Base-by-base conservation (phyloP, 2,329 filamentous ascomycete species). In the Diplodia corticola region DNA sequence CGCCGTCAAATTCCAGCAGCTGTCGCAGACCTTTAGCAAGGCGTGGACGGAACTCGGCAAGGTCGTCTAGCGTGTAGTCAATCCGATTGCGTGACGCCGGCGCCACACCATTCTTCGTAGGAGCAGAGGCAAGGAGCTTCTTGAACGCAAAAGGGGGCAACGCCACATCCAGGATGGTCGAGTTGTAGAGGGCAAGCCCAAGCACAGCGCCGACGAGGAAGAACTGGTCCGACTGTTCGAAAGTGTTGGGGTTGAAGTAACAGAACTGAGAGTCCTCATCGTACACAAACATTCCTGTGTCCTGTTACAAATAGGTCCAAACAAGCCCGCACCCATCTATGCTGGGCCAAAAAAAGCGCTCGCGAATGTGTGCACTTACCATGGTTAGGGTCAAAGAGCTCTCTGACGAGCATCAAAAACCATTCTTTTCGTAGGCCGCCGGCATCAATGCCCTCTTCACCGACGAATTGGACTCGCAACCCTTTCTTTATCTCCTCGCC, bases 111-210 rank as follows among this genome's bases (percentile, higher is more conserved):
- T 54, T 65, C 46, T 53, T 61, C 1, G 84, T 79, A n/a, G 92
- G 91, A 1, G 89, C 90, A 9, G 91, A 88, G 3, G 91, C 88
- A 48, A 97, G 83, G 22, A 97, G 84, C 76, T 96, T 97, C 70
- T 92, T 89, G 75, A 96, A 97, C 1, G 91, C 89, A 75, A 97
- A 96, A 0, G 93, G 91, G 1, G 93, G 93, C 22, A 97, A 84
- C 1, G 92, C 91, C 57, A 97, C 86, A 74, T 97, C 93, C 20
- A 97, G 82, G 70, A 97, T 97, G 0, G 92, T 97, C 2, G 92
- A 96, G 77, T 97, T 97, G 80, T 97, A 96, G 68, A 97, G 96
- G 15, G 93, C 93, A 67, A 97, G 82, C 0, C 93, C 93, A 64
- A 97, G 84, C 7, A 97, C 84, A 13, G 95, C 91, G 0, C 93